These are phyloP conservation scores for Bryopsis sp. DNA, from an alignment of 139 green algal genomes.

Conservation along the genomic window DNA sequence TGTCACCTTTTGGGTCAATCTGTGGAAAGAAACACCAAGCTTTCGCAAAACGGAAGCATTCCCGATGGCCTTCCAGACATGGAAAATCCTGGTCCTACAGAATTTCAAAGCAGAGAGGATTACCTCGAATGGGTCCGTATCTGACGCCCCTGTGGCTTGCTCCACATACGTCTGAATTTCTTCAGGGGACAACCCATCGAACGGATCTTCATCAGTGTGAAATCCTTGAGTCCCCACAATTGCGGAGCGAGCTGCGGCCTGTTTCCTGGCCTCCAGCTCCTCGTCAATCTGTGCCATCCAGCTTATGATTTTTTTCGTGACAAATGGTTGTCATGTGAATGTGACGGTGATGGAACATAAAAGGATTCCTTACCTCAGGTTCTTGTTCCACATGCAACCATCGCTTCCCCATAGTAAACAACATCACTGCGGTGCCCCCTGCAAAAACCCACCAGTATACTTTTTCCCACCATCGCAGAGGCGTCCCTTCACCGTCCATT, in stretches of 20 bases:
- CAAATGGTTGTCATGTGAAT: background rate
- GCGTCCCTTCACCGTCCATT: conserved; percentile 33
- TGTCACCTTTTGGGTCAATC: too few species aligned
- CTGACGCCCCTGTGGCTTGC: conserved; percentile 21
- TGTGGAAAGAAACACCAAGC: too few species aligned
- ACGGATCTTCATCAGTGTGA: conserved; percentile 33
- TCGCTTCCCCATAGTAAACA: conserved; percentile 35
- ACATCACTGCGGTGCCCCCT: conserved; percentile 29
- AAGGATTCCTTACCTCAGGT: background rate
- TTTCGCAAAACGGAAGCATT: too few species aligned
- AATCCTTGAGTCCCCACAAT: conserved; percentile 35
- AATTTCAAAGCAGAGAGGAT: background rate
- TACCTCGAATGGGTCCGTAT: conserved; percentile 63
- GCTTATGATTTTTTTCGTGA: background rate
- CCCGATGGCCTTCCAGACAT: background rate
- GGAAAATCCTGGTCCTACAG: background rate
- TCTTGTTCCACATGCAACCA: background rate
- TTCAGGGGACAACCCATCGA: conserved; percentile 55
- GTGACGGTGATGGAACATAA: background rate
- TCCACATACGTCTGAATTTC: conserved; percentile 38
- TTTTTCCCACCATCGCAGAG: conserved; percentile 57
- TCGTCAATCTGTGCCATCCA: conserved; percentile 22
- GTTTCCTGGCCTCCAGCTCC: conserved; percentile 32
- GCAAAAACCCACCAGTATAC: conserved; percentile 70
- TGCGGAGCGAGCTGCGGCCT: conserved; percentile 28